Evolutionary conservation across 2,329 filamentous ascomycete species (phyloP).

Genomic region (Fonsecaea monophora): DNA sequence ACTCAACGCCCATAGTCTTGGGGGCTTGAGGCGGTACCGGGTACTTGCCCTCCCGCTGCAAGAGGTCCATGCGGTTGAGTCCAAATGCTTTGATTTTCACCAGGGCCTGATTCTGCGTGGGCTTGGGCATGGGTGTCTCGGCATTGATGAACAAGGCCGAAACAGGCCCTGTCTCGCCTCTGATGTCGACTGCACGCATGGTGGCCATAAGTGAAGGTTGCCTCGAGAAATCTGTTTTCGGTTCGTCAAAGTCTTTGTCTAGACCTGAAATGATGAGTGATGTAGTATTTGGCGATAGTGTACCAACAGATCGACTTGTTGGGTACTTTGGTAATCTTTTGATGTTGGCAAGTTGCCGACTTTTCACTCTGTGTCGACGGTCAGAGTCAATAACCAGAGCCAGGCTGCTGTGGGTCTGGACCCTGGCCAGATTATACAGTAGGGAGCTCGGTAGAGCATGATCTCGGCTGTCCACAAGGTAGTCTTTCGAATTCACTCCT

Average conservation of each 20-base stretch:
- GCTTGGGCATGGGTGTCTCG: constrained; percentile 58
- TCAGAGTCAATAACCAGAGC: neutral
- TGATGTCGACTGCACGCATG: constrained; percentile 53
- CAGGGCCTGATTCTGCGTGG: constrained; percentile 71
- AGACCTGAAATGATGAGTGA: constrained; percentile 19
- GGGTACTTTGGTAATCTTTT: neutral
- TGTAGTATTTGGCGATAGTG: constrained; percentile 3
- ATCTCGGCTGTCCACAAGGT: constrained; percentile 2
- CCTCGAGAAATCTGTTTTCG: constrained; percentile 10
- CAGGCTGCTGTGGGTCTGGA: constrained; percentile 19
- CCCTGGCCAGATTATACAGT: constrained; percentile 1
- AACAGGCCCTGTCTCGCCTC: constrained; percentile 62
- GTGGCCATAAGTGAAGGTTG: constrained; percentile 31
- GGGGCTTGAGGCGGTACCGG: constrained; percentile 55
- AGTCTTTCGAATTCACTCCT: constrained; percentile 14
- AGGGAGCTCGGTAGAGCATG: constrained; percentile 13
- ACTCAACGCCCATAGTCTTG: constrained; percentile 55
- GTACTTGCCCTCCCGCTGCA: constrained; percentile 56
- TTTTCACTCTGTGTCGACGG: neutral
- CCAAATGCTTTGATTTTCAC: constrained; percentile 83
- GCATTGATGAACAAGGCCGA: constrained; percentile 62
- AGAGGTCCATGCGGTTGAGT: constrained; percentile 66
- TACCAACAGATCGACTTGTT: constrained; percentile 6
- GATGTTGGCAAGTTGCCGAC: neutral
- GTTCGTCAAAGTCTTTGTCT: constrained; percentile 68